A percentile compares a stretch with the other conserved stretches of the same genome.
Conservation (phyloP, 1,284 basidiomycete genomes). For the Microbotryum lychnidis-dioicae region DNA sequence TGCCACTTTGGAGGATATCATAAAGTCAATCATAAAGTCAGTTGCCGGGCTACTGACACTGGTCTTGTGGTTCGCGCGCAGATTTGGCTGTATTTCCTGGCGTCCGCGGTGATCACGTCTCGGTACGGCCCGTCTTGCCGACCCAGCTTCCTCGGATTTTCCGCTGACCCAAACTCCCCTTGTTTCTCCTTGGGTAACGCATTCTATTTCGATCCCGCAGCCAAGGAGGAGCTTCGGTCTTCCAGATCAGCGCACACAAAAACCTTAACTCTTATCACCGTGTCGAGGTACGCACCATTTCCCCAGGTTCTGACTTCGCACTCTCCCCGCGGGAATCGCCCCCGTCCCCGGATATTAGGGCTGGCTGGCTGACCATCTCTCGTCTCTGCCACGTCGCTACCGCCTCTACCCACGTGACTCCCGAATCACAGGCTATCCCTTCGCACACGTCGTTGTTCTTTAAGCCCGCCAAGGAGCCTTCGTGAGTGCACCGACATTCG, state of each 20-base stretch:
- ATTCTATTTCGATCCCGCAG: conserved; percentile 41
- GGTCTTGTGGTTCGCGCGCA: conserved; percentile 6
- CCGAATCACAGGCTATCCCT: conserved; percentile 3
- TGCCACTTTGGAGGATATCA: not conserved
- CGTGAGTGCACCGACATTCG: conserved; percentile 1
- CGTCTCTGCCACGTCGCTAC: not conserved
- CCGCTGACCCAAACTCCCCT: conserved; percentile 14
- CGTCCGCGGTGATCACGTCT: conserved; percentile 34
- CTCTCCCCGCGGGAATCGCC: not conserved
- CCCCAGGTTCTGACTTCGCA: not conserved
- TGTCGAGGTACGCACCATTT: conserved; percentile 19
- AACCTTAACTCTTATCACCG: conserved; percentile 48
- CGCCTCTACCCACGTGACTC: not conserved
- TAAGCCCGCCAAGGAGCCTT: conserved; percentile 13
- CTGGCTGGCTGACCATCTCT: not conserved
- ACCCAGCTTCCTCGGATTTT: too few relatives aligned
- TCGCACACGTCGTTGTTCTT: conserved; percentile 14
- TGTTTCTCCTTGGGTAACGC: conserved; percentile 17
- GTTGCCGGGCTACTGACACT: not conserved
- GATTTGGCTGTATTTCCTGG: conserved; percentile 38
- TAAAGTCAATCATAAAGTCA: not conserved
- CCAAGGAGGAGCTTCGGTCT: conserved; percentile 78
- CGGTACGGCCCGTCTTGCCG: conserved; percentile 39
- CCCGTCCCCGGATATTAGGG: not conserved
- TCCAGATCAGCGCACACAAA: conserved; percentile 95